Evolutionary conservation across 164 flowering plant genomes (phyloP).

Genomic region (Aristolochia fimbriata): DNA sequence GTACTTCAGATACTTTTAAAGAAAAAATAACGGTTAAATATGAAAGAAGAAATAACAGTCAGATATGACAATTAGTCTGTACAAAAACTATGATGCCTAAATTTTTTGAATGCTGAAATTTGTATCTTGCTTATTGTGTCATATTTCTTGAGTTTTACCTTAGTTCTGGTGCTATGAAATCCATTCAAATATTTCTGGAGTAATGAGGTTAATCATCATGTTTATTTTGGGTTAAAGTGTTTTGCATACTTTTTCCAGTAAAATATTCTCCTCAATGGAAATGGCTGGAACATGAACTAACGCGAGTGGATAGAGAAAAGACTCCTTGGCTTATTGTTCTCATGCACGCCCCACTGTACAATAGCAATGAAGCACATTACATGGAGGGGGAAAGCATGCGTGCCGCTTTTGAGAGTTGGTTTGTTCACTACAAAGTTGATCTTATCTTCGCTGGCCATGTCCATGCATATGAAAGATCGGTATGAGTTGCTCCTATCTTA

Average conservation of each 20-base stretch:
- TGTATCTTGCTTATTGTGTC: too few relatives aligned
- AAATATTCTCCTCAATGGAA: constrained; percentile 81
- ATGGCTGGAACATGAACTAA: constrained; percentile 64
- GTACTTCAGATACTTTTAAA: too few relatives aligned
- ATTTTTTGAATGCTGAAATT: too few relatives aligned
- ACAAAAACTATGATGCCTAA: too few relatives aligned
- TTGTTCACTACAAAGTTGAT: constrained; percentile 66
- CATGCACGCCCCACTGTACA: constrained; percentile 86
- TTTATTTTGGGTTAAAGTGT: background rate
- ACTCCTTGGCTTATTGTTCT: constrained; percentile 98
- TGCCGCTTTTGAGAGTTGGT: constrained; percentile 65
- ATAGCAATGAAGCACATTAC: constrained; percentile 72
- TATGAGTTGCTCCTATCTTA: too few relatives aligned
- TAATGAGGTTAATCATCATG: background rate
- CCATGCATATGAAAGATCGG: constrained; percentile 98
- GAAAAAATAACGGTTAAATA: too few relatives aligned
- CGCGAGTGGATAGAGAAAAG: constrained; percentile 69
- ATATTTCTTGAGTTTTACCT: too few relatives aligned
- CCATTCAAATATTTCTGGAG: too few relatives aligned
- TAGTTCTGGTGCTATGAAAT: too few relatives aligned
- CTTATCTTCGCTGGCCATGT: constrained; percentile 91
- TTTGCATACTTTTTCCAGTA: constrained; percentile 37
- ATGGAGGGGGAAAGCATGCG: constrained; percentile 98
- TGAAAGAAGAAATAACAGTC: too few relatives aligned
- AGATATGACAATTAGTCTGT: too few relatives aligned